phyloP scores from a whole-genome alignment of 148 eudicot genomes.

The Cornus florida region DNA sequence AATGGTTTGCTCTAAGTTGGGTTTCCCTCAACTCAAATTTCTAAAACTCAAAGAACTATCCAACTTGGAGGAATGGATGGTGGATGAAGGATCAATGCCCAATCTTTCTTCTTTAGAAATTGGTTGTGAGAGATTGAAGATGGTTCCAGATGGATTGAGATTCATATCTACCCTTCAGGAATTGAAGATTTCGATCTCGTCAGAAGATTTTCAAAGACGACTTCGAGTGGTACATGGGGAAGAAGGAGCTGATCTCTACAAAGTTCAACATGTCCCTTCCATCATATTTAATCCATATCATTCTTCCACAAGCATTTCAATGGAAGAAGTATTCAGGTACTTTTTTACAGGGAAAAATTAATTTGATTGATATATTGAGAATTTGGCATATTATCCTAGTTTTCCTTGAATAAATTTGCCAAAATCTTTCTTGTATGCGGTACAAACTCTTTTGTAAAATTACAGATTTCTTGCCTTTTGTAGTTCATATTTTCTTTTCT shows the following conservation, averaged over 20 bases:
- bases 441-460: no score
- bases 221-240: constrained; percentile 3
- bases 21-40: constrained; percentile 23
- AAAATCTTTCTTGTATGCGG: no score
- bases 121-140: background rate
- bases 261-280: no score
- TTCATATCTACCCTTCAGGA: constrained; percentile 5
- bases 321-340: no score
- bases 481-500: no score
- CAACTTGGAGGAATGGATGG: constrained; percentile 14
- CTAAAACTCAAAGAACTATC: constrained; percentile 3
- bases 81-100: constrained; percentile 19
- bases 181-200: background rate
- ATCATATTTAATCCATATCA: no score
- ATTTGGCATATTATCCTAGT: no score
- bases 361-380: no score
- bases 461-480: no score
- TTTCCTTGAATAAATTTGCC: no score
- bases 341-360: no score
- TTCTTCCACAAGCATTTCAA: no score
- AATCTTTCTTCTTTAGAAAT: constrained; percentile 5
- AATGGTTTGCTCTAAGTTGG: constrained; percentile 15
- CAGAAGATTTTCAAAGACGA: background rate
- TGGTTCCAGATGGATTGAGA: constrained; percentile 15
- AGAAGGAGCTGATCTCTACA: background rate